Evolutionary conservation across 2,329 filamentous ascomycete genomes (phyloP).

Genomic region (Ophiostoma sp.): DNA sequence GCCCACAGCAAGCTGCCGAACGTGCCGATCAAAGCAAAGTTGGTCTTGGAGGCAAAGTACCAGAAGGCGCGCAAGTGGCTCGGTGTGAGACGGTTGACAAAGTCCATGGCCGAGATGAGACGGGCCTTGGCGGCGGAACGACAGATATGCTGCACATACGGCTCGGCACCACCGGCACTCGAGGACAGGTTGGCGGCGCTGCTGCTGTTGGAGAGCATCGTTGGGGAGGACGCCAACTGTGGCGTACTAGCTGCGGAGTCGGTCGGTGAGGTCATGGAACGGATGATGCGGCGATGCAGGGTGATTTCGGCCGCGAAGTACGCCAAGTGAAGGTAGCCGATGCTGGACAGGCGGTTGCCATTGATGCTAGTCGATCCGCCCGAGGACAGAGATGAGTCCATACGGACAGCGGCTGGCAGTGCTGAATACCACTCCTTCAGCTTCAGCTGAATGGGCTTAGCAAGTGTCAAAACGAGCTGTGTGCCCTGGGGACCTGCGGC

Average conservation of each 20-base stretch:
- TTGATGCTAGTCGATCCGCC: constrained; percentile 40
- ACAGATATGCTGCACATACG: constrained; percentile 87
- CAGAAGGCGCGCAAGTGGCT: constrained; percentile 88
- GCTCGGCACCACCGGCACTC: constrained; percentile 55
- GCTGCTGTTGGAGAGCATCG: constrained; percentile 31
- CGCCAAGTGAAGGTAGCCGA: constrained; percentile 80
- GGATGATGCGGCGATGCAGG: constrained; percentile 85
- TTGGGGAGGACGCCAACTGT: constrained; percentile 25
- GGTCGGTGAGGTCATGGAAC: constrained; percentile 62
- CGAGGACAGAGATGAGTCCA: constrained; percentile 60
- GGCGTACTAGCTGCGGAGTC: constrained; percentile 40
- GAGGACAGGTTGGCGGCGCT: constrained; percentile 20
- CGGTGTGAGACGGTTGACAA: constrained; percentile 87
- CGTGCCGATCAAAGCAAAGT: constrained; percentile 92
- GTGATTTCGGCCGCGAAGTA: constrained; percentile 96
- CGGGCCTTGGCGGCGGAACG: constrained; percentile 91
- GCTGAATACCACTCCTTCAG: constrained; percentile 79
- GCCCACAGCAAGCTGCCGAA: constrained; percentile 90
- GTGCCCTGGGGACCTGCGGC: constrained; percentile 69
- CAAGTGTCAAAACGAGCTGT: constrained; percentile 69
- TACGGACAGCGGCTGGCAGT: constrained; percentile 62
- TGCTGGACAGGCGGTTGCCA: constrained; percentile 55
- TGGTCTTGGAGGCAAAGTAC: constrained; percentile 84
- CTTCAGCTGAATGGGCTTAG: constrained; percentile 80
- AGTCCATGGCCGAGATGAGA: constrained; percentile 94